These are phyloP conservation scores for Cordyceps pruinosa DNA, from an alignment of 2,329 filamentous ascomycete genomes.

Conservation along the genomic window DNA sequence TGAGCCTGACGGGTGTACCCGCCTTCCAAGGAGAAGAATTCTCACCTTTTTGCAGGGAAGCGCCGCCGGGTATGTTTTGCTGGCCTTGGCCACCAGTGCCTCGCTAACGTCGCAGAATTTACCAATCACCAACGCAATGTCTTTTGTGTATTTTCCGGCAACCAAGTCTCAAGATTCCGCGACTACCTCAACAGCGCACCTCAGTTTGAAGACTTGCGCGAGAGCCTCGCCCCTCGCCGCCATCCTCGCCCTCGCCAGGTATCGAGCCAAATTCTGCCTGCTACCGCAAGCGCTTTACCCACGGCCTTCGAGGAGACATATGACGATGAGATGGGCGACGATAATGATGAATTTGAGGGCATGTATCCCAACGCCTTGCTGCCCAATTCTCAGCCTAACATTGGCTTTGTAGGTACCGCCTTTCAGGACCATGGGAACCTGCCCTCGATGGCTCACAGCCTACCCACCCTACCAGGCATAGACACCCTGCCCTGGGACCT, in stretches of 20 bases:
- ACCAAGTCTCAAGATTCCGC: conserved; percentile 70
- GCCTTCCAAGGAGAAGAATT: conserved; percentile 84
- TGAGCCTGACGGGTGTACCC: conserved; percentile 88
- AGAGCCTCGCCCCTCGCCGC: conserved; percentile 21
- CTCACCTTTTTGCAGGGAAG: conserved; percentile 76
- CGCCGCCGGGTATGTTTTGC: conserved; percentile 55
- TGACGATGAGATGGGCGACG: conserved; percentile 38
- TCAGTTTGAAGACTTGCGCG: conserved; percentile 39
- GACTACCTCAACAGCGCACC: conserved; percentile 62
- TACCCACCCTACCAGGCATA: conserved; percentile 1
- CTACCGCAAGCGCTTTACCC: conserved; percentile 17
- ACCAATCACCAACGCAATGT: conserved; percentile 91
- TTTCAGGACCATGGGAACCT: neutral
- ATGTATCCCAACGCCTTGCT: conserved; percentile 34
- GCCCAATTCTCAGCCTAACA: conserved; percentile 19
- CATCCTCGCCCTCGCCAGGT: conserved; percentile 11
- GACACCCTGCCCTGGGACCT: conserved; percentile 1
- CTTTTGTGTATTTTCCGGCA: conserved; percentile 94
- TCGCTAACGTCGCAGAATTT: conserved; percentile 59
- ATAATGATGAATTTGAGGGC: conserved; percentile 39
- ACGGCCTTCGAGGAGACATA: conserved; percentile 27
- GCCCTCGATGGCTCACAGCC: conserved; percentile 8
- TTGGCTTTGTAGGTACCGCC: neutral
- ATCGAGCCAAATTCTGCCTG: neutral
- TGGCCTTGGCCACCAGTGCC: neutral